These are phyloP conservation scores for Leccinum subtestaceum DNA, from an alignment of 768 basidiomycete genomes.

Conservation along the genomic window DNA sequence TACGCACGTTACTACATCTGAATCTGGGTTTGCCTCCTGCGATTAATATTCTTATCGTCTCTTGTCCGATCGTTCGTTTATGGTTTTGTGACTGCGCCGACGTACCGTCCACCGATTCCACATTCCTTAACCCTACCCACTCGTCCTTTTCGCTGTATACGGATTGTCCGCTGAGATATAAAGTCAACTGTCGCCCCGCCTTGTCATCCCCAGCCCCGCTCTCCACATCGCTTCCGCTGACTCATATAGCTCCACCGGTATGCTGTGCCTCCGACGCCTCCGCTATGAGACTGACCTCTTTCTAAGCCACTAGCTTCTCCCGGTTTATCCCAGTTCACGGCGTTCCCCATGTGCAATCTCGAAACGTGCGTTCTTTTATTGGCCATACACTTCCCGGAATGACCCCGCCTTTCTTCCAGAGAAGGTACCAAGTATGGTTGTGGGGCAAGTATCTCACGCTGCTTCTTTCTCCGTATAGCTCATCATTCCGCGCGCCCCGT, in stretches of 20 bases:
- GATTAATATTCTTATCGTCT: conserved; percentile 29
- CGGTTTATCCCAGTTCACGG: conserved; percentile 9
- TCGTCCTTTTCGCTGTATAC: conserved; percentile 13
- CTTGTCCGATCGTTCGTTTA: conserved; percentile 30
- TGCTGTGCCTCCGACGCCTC: conserved; percentile 7
- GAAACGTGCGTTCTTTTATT: conserved; percentile 44
- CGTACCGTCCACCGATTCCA: conserved; percentile 7
- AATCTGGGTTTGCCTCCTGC: conserved; percentile 8
- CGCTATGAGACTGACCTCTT: conserved; percentile 4
- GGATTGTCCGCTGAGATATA: conserved; percentile 28
- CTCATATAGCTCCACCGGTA: conserved; percentile 15
- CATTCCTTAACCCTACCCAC: conserved; percentile 19
- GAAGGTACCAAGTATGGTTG: conserved; percentile 76
- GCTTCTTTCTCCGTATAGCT: neutral
- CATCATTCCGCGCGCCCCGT: conserved; percentile 11
- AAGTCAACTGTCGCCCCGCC: conserved; percentile 20
- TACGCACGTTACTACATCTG: conserved; percentile 7
- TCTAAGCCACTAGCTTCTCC: conserved; percentile 4
- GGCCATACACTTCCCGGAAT: conserved; percentile 16
- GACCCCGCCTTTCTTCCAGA: conserved; percentile 40
- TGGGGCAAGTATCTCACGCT: conserved; percentile 43
- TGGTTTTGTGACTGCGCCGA: conserved; percentile 30
- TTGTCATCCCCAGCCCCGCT: conserved; percentile 12
- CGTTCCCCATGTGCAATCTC: conserved; percentile 50
- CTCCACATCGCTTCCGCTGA: conserved; percentile 11